These are phyloP conservation scores for Tricholoma matsutake DNA, from an alignment of 768 basidiomycete genomes.

Conservation along the genomic window DNA sequence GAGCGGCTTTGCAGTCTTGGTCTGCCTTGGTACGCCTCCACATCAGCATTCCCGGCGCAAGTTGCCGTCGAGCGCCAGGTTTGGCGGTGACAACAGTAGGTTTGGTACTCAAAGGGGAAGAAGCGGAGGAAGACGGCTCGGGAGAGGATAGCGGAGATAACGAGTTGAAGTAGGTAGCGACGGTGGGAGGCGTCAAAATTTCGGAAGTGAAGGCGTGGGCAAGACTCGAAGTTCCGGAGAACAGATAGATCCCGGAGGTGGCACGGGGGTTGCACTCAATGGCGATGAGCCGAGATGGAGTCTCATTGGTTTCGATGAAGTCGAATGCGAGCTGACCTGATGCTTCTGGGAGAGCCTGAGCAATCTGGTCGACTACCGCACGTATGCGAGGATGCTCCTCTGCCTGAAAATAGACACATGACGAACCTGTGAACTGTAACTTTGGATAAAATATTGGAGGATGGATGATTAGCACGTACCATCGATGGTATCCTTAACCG, in stretches of 20 bases:
- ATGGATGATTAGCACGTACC: slow-evolving; percentile 3
- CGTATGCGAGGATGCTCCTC: slow-evolving; percentile 12
- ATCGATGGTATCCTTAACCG: slow-evolving; percentile 20
- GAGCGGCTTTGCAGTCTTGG: neutral
- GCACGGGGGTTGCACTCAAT: slow-evolving; percentile 19
- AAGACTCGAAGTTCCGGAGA: slow-evolving; percentile 12
- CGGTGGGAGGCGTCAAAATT: neutral
- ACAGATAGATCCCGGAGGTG: slow-evolving; percentile 4
- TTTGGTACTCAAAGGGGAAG: neutral
- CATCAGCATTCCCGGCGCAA: slow-evolving; percentile 19
- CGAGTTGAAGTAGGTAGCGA: neutral
- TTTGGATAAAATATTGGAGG: neutral
- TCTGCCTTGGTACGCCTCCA: slow-evolving; percentile 10
- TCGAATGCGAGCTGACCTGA: slow-evolving; percentile 20
- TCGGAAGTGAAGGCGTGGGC: slow-evolving; percentile 14
- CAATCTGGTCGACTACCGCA: slow-evolving; percentile 11
- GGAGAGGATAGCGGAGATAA: neutral
- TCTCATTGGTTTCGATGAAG: slow-evolving; percentile 9
- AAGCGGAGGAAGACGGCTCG: neutral
- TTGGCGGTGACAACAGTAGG: neutral
- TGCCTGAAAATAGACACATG: slow-evolving; percentile 19
- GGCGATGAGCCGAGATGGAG: slow-evolving; percentile 9
- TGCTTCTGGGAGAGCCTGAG: slow-evolving; percentile 6
- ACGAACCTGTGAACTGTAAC: slow-evolving; percentile 9
- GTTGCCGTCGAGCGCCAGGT: slow-evolving; percentile 12